These are phyloP conservation scores for Podaxis carcinomalis DNA, from an alignment of 768 basidiomycete species.

Conservation along the genomic window DNA sequence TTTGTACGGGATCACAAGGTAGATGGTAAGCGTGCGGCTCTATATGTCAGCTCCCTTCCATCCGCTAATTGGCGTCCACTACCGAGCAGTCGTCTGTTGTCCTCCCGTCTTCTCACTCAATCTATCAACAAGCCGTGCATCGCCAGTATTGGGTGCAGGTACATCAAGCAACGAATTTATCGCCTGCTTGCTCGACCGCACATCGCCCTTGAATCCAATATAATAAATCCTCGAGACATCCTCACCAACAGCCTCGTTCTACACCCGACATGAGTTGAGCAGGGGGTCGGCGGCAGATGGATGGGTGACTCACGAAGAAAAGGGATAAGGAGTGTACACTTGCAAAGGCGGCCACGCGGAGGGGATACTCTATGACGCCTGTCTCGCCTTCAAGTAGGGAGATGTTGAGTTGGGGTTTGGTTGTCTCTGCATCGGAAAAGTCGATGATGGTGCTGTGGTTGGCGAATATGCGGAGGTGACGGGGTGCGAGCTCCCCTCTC, in stretches of 20 bases:
- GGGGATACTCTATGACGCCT: slow-evolving; percentile 69
- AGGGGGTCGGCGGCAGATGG: slow-evolving; percentile 9
- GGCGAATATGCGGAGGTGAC: slow-evolving; percentile 70
- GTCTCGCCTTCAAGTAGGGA: slow-evolving; percentile 68
- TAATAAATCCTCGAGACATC: slow-evolving; percentile 70
- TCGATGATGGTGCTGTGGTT: slow-evolving; percentile 75
- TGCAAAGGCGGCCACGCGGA: slow-evolving; percentile 71
- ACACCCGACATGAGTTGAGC: not conserved
- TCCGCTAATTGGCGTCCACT: not conserved
- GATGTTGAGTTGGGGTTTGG: slow-evolving; percentile 68
- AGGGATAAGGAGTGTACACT: slow-evolving; percentile 71
- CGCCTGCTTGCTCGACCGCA: slow-evolving; percentile 48
- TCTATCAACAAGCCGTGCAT: slow-evolving; percentile 62
- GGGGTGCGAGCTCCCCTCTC: slow-evolving; percentile 73
- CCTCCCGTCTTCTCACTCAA: slow-evolving; percentile 52
- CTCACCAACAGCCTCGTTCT: slow-evolving; percentile 68
- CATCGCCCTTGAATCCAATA: slow-evolving; percentile 80
- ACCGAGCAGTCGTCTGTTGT: slow-evolving; percentile 62
- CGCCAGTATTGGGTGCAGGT: slow-evolving; percentile 76
- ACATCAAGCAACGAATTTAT: slow-evolving; percentile 64
- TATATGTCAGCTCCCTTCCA: not conserved
- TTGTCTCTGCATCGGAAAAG: slow-evolving; percentile 67
- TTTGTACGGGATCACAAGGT: not conserved
- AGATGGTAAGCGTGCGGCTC: not conserved
- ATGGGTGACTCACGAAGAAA: slow-evolving; percentile 62